Percentiles rank a stretch among this genome's conserved stretches.
Evolutionary conservation across 495 filamentous ascomycete species (phyloP).

Genomic region (Podospora pseudocomata): DNA sequence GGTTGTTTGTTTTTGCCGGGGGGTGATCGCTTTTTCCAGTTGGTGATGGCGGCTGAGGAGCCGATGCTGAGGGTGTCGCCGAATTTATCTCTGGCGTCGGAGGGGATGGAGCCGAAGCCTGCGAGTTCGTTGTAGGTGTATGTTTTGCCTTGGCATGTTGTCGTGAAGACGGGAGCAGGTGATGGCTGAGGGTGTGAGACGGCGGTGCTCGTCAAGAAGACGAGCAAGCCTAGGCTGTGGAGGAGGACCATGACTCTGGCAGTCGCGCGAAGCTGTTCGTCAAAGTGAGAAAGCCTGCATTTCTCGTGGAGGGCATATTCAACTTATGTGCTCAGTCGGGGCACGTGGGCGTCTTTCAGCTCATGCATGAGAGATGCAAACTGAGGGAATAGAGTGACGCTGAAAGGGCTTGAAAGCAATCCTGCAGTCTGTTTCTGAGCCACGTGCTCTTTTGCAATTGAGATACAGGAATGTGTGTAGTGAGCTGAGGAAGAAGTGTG

Average conservation of each 20-base stretch:
- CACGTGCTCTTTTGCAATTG: not conserved
- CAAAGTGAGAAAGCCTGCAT: not conserved
- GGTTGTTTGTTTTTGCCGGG: conserved; percentile 12
- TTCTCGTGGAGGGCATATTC: not conserved
- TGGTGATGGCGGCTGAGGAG: conserved; percentile 62
- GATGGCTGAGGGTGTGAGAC: not conserved
- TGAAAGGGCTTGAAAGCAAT: not conserved
- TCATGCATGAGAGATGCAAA: not conserved
- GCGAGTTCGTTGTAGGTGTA: conserved; percentile 68
- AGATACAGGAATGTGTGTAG: not conserved
- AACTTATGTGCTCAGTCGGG: not conserved
- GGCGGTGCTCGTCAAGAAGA: not conserved
- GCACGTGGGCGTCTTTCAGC: not conserved
- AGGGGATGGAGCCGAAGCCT: conserved; percentile 61
- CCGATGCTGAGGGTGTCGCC: conserved; percentile 72
- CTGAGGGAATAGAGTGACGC: not conserved
- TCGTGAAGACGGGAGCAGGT: not conserved
- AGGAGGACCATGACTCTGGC: not conserved
- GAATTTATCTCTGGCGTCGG: conserved; percentile 62
- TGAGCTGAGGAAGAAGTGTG: not conserved
- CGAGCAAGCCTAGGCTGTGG: not conserved
- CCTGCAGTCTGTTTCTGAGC: not conserved
- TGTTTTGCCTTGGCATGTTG: conserved; percentile 55
- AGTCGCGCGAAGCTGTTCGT: too few relatives aligned
- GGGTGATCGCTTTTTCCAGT: conserved; percentile 58